These are phyloP conservation scores for Arabidopsis lyrata DNA, from an alignment of 441 rosid genomes.

Conservation along the genomic window DNA sequence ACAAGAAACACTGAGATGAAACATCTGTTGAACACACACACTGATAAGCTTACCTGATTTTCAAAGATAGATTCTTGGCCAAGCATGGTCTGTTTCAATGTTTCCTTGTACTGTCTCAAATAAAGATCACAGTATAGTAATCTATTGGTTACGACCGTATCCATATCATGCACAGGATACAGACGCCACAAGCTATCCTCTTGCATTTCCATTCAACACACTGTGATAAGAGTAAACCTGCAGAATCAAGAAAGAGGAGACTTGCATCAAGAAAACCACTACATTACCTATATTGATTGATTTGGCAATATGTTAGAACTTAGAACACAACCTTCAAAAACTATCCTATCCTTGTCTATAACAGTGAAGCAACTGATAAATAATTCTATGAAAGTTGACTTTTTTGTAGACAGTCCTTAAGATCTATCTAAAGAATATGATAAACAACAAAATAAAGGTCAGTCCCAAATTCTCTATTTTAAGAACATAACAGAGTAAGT, in stretches of 20 bases:
- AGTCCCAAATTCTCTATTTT: too few relatives aligned
- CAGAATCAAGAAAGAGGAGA: not conserved
- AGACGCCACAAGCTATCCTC: constrained; percentile 29
- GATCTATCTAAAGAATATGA: not conserved
- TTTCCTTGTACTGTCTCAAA: constrained; percentile 47
- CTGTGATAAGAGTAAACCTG: not conserved
- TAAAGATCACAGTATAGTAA: constrained; percentile 42
- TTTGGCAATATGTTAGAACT: not conserved
- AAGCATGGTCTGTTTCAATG: constrained; percentile 59
- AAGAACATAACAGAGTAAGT: too few relatives aligned
- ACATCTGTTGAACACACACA: not conserved
- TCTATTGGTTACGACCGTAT: constrained; percentile 41
- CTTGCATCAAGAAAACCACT: not conserved
- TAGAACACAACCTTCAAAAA: not conserved
- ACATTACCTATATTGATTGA: not conserved
- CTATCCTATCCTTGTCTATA: not conserved
- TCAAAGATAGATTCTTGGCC: constrained; percentile 66
- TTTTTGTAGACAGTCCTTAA: not conserved
- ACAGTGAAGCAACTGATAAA: not conserved
- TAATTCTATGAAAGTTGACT: not conserved
- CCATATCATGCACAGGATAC: constrained; percentile 48
- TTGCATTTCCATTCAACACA: not conserved
- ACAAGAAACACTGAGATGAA: constrained; percentile 8
- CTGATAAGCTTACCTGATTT: constrained; percentile 55
- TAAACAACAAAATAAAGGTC: not conserved